Base-by-base conservation (phyloP, 345 rosid species). In the Mangifera indica region DNA sequence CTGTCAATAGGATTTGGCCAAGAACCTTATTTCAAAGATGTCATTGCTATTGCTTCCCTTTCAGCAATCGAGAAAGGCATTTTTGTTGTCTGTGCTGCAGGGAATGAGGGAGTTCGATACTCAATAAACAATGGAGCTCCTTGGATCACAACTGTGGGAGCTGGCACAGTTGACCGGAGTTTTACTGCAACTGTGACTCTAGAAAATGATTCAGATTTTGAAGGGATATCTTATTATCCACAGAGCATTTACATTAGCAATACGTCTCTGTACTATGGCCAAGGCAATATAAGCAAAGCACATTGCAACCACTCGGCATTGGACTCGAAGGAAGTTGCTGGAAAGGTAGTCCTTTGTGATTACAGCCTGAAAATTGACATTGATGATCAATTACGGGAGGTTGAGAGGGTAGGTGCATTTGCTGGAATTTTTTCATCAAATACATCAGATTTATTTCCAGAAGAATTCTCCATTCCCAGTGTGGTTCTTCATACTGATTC, bases 41-140 rank as follows among this genome's bases (percentile, higher is more conserved):
- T 69, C 7, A 83, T 90, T n/a, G 90, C 91, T 60, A 81, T 84
- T 8, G 87, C 86, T 18, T 73, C 88, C 0, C 86, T 88, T 57
- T 82, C 96, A 0, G 88, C 93, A 3, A 22, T 79, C 0, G 85
- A 84, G 71, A 87, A 73, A 74, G 85, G 86, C 3, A 81, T 88
- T 24, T 14, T 83, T 10, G 83, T 88, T 3, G 72, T 66, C 4
- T 74, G 84, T 44, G 78, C 82, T 29, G 80, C 91, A 7, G 89
- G 90, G 70, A 90, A 90, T 46, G 88, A 85, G 7, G 91, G 88
- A 40, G 63, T 0, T 40, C 44, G 8, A 3, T 69, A 67, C 53
- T 10, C 80, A 11, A 76, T 55, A 5, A 0, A 49, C 21, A 84
- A 83, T 52, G 82, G 74, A 58, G 84, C 90, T 14, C 84, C 86